Percentiles rank a stretch among this genome's conserved stretches.
Evolutionary conservation across 176 grass and related monocot genomes (phyloP).

Genomic region (Oryza meridionalis): DNA sequence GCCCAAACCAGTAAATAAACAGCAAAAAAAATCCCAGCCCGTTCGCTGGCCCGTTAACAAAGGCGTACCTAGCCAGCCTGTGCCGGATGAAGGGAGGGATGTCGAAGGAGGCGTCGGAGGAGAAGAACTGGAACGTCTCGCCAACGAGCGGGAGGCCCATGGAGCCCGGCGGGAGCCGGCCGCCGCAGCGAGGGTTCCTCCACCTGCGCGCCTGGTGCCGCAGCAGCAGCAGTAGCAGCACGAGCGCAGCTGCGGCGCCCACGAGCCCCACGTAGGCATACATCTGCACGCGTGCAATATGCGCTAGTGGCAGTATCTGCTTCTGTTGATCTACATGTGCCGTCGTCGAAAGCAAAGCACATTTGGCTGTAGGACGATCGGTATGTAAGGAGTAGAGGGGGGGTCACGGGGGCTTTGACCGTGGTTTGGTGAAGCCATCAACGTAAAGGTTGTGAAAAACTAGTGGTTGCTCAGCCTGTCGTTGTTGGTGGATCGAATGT

Average conservation of each 20-base stretch:
- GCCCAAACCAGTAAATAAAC: background rate
- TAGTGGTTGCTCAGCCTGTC: background rate
- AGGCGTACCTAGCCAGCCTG: conserved; percentile 52
- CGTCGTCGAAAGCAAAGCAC: background rate
- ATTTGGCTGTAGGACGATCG: background rate
- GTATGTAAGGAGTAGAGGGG: conserved; percentile 12
- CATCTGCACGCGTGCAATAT: background rate
- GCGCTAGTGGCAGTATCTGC: background rate
- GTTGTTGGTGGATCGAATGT: conserved; percentile 33
- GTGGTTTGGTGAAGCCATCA: background rate
- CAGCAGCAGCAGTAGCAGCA: conserved; percentile 29
- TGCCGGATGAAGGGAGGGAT: conserved; percentile 62
- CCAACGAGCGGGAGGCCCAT: conserved; percentile 72
- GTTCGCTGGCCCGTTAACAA: no score
- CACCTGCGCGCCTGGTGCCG: conserved; percentile 47
- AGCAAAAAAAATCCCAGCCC: background rate
- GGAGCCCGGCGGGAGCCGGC: conserved; percentile 65
- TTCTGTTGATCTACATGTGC: background rate
- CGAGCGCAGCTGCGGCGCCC: background rate
- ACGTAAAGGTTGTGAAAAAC: conserved; percentile 50
- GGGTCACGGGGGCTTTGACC: background rate
- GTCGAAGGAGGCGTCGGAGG: conserved; percentile 51
- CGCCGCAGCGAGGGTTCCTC: conserved; percentile 54
- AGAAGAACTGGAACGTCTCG: conserved; percentile 73
- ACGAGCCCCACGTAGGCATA: conserved; percentile 16